Evolutionary conservation across 805 yeast species (phyloP).

Genomic region (Zygosaccharomyces siamensis): DNA sequence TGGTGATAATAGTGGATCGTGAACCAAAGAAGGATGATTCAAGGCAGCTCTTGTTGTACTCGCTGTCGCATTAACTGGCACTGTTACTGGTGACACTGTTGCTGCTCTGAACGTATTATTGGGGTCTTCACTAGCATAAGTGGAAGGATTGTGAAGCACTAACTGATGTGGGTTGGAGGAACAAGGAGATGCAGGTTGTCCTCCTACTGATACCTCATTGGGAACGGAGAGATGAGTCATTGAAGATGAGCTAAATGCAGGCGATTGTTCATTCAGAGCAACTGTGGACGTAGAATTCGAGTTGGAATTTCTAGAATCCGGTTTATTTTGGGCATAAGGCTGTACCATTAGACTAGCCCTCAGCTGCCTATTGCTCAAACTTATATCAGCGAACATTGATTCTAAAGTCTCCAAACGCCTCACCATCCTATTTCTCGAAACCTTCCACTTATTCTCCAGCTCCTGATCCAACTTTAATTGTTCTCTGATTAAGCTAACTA

Average conservation of each 20-base stretch:
- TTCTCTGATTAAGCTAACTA: slow-evolving; percentile 25
- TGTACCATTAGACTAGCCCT: slow-evolving; percentile 22
- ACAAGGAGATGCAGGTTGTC: not conserved
- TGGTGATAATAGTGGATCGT: slow-evolving; percentile 6
- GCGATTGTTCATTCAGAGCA: slow-evolving; percentile 1
- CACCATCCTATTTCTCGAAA: slow-evolving; percentile 17
- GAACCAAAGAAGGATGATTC: slow-evolving; percentile 5
- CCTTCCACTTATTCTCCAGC: slow-evolving; percentile 26
- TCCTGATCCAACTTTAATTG: slow-evolving; percentile 26
- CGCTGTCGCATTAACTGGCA: slow-evolving; percentile 1
- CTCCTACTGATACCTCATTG: not conserved
- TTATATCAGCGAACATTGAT: slow-evolving; percentile 23
- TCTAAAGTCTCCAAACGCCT: slow-evolving; percentile 24
- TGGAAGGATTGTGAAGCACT: slow-evolving; percentile 20
- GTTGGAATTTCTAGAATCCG: slow-evolving; percentile 7
- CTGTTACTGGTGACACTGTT: slow-evolving; percentile 6
- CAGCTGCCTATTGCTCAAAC: slow-evolving; percentile 21
- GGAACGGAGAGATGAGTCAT: not conserved
- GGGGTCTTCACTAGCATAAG: slow-evolving; percentile 12
- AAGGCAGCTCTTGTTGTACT: not conserved
- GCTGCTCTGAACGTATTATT: slow-evolving; percentile 2
- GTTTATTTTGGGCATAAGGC: slow-evolving; percentile 17
- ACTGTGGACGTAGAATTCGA: slow-evolving; percentile 9
- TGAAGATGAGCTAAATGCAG: not conserved
- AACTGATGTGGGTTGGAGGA: slow-evolving; percentile 11